Conservation (phyloP, 2,329 filamentous ascomycete genomes). For the Colletotrichum godetiae region DNA sequence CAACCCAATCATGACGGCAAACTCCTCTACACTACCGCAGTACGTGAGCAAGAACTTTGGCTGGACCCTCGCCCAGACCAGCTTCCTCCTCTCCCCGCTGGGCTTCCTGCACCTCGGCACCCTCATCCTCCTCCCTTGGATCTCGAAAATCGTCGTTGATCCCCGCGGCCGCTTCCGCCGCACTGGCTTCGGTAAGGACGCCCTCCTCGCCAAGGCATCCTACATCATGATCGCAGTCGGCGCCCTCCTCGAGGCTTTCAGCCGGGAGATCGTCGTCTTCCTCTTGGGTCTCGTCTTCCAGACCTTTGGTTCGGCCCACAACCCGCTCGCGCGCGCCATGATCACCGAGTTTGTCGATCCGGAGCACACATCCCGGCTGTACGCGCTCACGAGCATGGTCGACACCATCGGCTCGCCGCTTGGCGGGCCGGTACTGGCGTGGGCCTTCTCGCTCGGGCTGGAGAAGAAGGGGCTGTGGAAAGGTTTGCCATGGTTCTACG, state of each 20-base stretch:
- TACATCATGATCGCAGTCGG: constrained; percentile 46
- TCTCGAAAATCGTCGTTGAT: constrained; percentile 45
- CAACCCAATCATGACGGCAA: constrained; percentile 48
- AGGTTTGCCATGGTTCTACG: constrained; percentile 54
- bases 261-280: constrained; percentile 47
- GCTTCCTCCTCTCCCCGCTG: constrained; percentile 53
- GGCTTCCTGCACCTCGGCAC: constrained; percentile 52
- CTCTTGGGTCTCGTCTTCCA: constrained; percentile 50
- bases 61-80: constrained; percentile 55
- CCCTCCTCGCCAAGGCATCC: constrained; percentile 48
- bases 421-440: constrained; percentile 53
- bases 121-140: constrained; percentile 48
- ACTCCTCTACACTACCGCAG: constrained; percentile 51
- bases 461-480: constrained; percentile 48
- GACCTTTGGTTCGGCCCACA: constrained; percentile 51
- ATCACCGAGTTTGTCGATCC: constrained; percentile 51
- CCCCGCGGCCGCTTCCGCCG: constrained; percentile 44
- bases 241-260: constrained; percentile 48
- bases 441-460: constrained; percentile 51
- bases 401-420: constrained; percentile 53
- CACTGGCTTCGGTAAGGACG: constrained; percentile 50
- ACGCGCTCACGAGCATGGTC: constrained; percentile 53
- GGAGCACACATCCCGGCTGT: constrained; percentile 52
- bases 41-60: constrained; percentile 57
- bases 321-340: constrained; percentile 52